phyloP scores from a whole-genome alignment of 306 rosid genomes.

The Rubus idaeus region DNA sequence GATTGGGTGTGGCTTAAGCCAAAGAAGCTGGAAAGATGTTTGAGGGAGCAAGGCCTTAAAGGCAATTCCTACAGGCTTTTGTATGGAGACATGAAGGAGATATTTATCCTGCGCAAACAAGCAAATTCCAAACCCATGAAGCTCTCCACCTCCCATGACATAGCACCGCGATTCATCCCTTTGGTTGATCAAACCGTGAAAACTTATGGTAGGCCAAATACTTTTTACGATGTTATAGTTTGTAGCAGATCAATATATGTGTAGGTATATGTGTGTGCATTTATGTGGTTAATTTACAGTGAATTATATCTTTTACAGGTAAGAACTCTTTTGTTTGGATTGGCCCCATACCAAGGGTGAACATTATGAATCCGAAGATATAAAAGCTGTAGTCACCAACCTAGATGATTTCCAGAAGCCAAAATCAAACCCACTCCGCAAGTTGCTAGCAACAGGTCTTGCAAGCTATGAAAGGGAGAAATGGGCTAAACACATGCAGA shows the following conservation, averaged over 20 bases:
- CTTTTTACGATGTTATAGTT: not conserved
- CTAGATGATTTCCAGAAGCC: too few species aligned
- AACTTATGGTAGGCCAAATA: conserved; percentile 14
- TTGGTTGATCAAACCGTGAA: not conserved
- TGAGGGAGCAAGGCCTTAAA: conserved; percentile 36
- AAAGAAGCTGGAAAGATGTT: conserved; percentile 22
- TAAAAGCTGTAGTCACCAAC: too few species aligned
- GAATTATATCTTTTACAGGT: too few species aligned
- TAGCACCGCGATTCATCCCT: conserved; percentile 21
- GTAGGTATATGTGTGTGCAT: not conserved
- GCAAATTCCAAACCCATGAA: conserved; percentile 35
- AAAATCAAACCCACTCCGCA: too few species aligned
- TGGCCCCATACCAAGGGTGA: too few species aligned
- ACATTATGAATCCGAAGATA: too few species aligned
- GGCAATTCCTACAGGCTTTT: conserved; percentile 36
- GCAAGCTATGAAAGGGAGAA: too few species aligned
- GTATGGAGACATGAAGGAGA: conserved; percentile 28
- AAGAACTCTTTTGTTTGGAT: too few species aligned
- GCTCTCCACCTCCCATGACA: conserved; percentile 23
- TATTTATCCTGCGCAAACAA: not conserved
- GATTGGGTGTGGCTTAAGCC: conserved; percentile 35
- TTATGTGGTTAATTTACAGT: not conserved
- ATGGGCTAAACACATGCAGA: too few species aligned
- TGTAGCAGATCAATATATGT: too few species aligned
- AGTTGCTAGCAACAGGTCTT: too few species aligned